These are phyloP conservation scores for Centaurea solstitialis DNA, from an alignment of 129 eudicot species.

Conservation along the genomic window DNA sequence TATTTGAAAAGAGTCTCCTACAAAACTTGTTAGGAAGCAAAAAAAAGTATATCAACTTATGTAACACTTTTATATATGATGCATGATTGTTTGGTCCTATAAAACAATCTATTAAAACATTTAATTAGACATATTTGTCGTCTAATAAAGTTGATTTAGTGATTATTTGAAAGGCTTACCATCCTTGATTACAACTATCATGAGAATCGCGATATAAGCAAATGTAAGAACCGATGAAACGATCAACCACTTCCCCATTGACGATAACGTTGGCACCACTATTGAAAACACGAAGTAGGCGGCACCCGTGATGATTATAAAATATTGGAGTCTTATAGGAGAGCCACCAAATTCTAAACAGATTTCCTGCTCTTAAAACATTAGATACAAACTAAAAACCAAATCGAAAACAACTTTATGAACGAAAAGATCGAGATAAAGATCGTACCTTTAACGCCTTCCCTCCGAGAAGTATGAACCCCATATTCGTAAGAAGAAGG, in stretches of 20 bases:
- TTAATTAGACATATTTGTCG: not conserved
- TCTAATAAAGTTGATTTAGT: not conserved
- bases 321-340: conserved; percentile 53
- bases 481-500: conserved; percentile 42
- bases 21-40: not conserved
- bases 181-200: conserved; percentile 37
- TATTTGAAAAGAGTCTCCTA: not conserved
- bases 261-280: conserved; percentile 54
- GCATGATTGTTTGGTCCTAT: not conserved
- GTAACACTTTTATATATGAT: not conserved
- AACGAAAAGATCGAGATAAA: not conserved
- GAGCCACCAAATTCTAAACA: conserved; percentile 40
- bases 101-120: not conserved
- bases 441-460: conserved; percentile 31
- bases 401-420: not conserved
- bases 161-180: conserved; percentile 34
- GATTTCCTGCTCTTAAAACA: conserved; percentile 48
- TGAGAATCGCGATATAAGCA: conserved; percentile 43
- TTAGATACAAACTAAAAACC: not conserved
- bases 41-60: not conserved
- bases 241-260: conserved; percentile 57
- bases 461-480: conserved; percentile 45
- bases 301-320: conserved; percentile 58
- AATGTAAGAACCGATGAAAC: conserved; percentile 50
- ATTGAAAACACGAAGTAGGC: conserved; percentile 47